Conservation (phyloP, 169 alveolate genomes). For the Cryptosporidium bovis region DNA sequence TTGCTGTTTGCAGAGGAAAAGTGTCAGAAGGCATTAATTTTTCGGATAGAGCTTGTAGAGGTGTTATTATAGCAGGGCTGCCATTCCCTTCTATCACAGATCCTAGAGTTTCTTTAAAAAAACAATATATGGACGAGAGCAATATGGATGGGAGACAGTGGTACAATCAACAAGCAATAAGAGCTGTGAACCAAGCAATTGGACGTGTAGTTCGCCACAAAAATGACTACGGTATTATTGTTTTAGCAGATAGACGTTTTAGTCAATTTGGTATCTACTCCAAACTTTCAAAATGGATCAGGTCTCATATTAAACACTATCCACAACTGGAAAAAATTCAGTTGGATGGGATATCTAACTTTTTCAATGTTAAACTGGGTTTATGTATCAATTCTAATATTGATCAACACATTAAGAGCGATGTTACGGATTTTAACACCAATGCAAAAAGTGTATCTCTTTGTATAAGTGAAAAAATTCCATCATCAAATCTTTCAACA, state of each 20-base stretch:
- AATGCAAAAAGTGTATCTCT: background rate
- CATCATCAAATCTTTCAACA: slow-evolving; percentile 3
- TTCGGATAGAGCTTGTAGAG: slow-evolving; percentile 90
- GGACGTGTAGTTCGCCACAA: slow-evolving; percentile 96
- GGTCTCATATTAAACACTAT: slow-evolving; percentile 43
- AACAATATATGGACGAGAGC: slow-evolving; percentile 82
- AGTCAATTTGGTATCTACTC: slow-evolving; percentile 78
- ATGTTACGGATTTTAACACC: background rate
- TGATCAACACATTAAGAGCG: background rate
- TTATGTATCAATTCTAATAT: background rate
- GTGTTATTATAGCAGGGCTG: slow-evolving; percentile 91
- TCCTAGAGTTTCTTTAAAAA: slow-evolving; percentile 88
- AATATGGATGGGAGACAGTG: slow-evolving; percentile 85
- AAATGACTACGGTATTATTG: slow-evolving; percentile 92
- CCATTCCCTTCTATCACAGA: slow-evolving; percentile 92
- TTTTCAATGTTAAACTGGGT: slow-evolving; percentile 15
- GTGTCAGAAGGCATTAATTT: slow-evolving; percentile 95
- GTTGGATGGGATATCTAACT: slow-evolving; percentile 26
- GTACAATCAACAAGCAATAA: slow-evolving; percentile 92
- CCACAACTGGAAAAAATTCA: slow-evolving; percentile 3
- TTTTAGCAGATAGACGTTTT: slow-evolving; percentile 90
- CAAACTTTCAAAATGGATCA: slow-evolving; percentile 90
- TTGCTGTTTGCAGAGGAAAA: slow-evolving; percentile 94
- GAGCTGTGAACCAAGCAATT: slow-evolving; percentile 95
- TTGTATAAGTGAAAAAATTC: background rate